Conservation (phyloP, 352 stramenopile species). For the Phytophthora brassicae region DNA sequence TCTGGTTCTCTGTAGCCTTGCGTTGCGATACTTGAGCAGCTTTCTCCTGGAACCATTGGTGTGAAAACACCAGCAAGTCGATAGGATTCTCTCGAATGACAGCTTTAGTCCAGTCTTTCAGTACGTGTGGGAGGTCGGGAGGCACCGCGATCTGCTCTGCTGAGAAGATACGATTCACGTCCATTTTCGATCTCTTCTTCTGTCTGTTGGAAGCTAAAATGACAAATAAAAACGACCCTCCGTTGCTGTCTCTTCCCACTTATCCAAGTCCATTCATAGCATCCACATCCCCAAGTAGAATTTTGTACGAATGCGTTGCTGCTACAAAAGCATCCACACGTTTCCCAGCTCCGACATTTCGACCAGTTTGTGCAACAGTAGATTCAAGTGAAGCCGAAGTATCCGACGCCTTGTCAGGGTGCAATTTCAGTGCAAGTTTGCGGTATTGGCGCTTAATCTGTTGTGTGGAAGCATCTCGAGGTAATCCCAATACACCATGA, state of each 20-base stretch:
- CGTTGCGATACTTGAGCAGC: slow-evolving; percentile 54
- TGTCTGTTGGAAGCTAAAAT: slow-evolving; percentile 4
- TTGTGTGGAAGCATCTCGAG: slow-evolving; percentile 58
- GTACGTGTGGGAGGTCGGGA: slow-evolving; percentile 78
- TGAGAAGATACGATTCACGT: slow-evolving; percentile 92
- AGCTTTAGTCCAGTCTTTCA: slow-evolving; percentile 92
- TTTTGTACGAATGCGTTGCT: slow-evolving; percentile 80
- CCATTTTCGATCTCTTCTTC: slow-evolving; percentile 47
- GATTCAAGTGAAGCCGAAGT: slow-evolving; percentile 38
- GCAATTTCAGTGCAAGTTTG: slow-evolving; percentile 83
- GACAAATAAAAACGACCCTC: slow-evolving; percentile 21
- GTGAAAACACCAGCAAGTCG: slow-evolving; percentile 82
- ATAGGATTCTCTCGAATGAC: slow-evolving; percentile 80
- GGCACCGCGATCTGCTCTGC: slow-evolving; percentile 91
- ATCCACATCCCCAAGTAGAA: slow-evolving; percentile 54
- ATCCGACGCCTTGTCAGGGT: slow-evolving; percentile 72
- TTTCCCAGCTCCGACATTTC: slow-evolving; percentile 25
- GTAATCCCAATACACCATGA: slow-evolving; percentile 71
- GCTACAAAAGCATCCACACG: slow-evolving; percentile 81
- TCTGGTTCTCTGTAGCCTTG: slow-evolving; percentile 65
- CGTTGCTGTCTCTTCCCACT: slow-evolving; percentile 16
- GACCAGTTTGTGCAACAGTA: slow-evolving; percentile 24
- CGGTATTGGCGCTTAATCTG: slow-evolving; percentile 85
- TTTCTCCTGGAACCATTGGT: slow-evolving; percentile 87
- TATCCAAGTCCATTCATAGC: slow-evolving; percentile 32